A percentile compares a stretch with the other conserved stretches of the same genome.
These are phyloP conservation scores for Podospora pseudoanserina DNA, from an alignment of 495 filamentous ascomycete genomes.

Conservation along the genomic window DNA sequence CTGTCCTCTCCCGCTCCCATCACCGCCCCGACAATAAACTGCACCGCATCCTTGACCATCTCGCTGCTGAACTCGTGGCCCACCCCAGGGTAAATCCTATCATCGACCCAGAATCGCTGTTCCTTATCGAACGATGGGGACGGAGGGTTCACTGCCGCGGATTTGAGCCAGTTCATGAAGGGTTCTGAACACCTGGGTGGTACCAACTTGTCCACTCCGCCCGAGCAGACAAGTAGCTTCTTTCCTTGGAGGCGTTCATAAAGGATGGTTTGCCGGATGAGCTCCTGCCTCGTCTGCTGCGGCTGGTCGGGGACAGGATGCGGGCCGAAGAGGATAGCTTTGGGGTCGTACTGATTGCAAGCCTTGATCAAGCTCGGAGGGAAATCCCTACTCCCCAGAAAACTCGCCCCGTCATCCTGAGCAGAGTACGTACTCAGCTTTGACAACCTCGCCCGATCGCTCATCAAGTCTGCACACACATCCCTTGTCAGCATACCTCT, in stretches of 20 bases:
- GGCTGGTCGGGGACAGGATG: conserved; percentile 30
- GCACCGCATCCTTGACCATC: conserved; percentile 69
- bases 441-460: conserved; percentile 70
- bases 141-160: conserved; percentile 51
- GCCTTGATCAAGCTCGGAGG: conserved; percentile 61
- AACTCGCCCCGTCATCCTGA: conserved; percentile 51
- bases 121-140: conserved; percentile 46
- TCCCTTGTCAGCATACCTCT: background rate
- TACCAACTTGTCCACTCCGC: conserved; percentile 77
- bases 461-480: conserved; percentile 54
- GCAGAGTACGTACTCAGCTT: conserved; percentile 59
- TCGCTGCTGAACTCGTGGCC: conserved; percentile 68
- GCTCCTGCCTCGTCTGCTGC: background rate
- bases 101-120: conserved; percentile 56
- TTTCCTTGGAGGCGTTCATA: conserved; percentile 61
- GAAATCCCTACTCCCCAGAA: conserved; percentile 74
- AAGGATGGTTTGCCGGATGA: conserved; percentile 39
- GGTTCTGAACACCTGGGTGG: conserved; percentile 66
- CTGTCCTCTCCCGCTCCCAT: conserved; percentile 23
- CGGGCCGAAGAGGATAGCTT: conserved; percentile 59
- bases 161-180: conserved; percentile 69
- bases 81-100: conserved; percentile 67
- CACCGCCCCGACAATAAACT: conserved; percentile 58
- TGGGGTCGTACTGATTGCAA: conserved; percentile 64
- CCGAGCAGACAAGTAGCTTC: conserved; percentile 71